phyloP scores from a whole-genome alignment of 2,329 filamentous ascomycete genomes.

The Penicillium rolfsii region DNA sequence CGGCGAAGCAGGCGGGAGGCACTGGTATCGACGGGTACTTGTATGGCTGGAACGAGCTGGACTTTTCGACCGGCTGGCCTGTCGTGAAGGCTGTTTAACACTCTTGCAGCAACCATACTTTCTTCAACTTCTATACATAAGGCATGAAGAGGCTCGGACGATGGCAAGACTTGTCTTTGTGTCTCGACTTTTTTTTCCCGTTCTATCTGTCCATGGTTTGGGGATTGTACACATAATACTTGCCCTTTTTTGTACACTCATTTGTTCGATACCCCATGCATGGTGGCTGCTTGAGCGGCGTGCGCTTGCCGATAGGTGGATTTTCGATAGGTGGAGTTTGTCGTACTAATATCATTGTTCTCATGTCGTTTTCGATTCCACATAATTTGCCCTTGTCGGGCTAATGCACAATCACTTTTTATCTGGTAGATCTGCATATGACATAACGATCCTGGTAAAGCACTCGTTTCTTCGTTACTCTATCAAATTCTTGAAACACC shows the following conservation, averaged over 20 bases:
- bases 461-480: background rate
- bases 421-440: background rate
- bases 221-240: slow-evolving; percentile 16
- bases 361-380: background rate
- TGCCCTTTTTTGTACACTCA: slow-evolving; percentile 18
- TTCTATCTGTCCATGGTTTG: slow-evolving; percentile 26
- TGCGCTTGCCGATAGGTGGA: slow-evolving; percentile 10
- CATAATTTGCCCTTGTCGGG: background rate
- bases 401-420: slow-evolving; percentile 15
- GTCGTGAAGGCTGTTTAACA: slow-evolving; percentile 26
- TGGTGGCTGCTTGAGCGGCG: slow-evolving; percentile 8
- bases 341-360: slow-evolving; percentile 14
- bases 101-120: background rate
- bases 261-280: slow-evolving; percentile 26
- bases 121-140: slow-evolving; percentile 16
- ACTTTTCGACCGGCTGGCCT: slow-evolving; percentile 52
- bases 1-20: slow-evolving; percentile 57
- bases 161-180: background rate
- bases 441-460: background rate
- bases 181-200: background rate
- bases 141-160: background rate
- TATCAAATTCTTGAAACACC: background rate
- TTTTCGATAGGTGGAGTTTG: slow-evolving; percentile 2
- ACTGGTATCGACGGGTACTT: slow-evolving; percentile 41
- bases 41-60: slow-evolving; percentile 55